phyloP scores from a whole-genome alignment of 768 basidiomycete species.

The Pleurotus sapidus region DNA sequence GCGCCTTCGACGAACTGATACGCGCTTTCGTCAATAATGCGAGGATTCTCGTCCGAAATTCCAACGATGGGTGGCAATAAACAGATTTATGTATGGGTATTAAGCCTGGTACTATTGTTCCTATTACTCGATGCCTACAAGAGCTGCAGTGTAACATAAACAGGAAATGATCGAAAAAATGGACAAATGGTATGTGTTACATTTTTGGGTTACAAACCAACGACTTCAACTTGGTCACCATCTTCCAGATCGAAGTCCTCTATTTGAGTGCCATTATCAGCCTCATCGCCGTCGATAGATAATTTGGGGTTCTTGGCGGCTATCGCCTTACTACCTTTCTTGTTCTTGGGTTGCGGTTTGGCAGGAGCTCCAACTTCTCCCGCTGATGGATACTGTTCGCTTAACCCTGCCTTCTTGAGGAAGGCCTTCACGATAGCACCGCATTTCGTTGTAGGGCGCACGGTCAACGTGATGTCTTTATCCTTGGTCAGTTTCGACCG shows the following conservation, averaged over 20 bases:
- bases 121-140: background rate
- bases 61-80: conserved; percentile 47
- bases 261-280: conserved; percentile 58
- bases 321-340: conserved; percentile 23
- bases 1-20: conserved; percentile 87
- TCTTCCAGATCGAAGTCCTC: conserved; percentile 73
- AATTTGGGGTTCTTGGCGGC: conserved; percentile 44
- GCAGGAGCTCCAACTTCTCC: conserved; percentile 20
- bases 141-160: background rate
- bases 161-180: background rate
- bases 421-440: conserved; percentile 75
- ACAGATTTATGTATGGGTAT: background rate
- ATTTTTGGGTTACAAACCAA: conserved; percentile 42
- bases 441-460: conserved; percentile 74
- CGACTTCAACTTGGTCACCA: conserved; percentile 76
- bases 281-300: conserved; percentile 69
- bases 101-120: background rate
- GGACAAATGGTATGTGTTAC: conserved; percentile 6
- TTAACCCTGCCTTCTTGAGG: conserved; percentile 63
- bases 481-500: conserved; percentile 49
- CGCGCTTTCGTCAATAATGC: conserved; percentile 92
- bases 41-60: conserved; percentile 83
- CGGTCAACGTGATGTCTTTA: conserved; percentile 61
- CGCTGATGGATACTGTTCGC: conserved; percentile 45
- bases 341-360: conserved; percentile 21